Percentiles rank a stretch among this genome's conserved stretches.
These are phyloP conservation scores for Cynanchum wilfordii DNA, from an alignment of 257 asterid genomes.

Conservation along the genomic window DNA sequence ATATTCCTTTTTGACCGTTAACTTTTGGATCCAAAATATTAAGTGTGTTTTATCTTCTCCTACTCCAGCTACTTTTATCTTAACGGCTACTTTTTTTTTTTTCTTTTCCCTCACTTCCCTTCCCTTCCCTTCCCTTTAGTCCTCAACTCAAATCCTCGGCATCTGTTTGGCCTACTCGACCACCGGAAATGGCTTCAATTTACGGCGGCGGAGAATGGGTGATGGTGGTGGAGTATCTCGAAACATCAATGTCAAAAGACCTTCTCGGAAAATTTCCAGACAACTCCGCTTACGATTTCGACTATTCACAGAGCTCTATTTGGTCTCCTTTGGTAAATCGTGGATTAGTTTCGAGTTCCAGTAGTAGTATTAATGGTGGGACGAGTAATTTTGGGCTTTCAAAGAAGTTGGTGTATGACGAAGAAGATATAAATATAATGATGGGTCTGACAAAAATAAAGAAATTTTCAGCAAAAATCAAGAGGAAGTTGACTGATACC, in stretches of 20 bases:
- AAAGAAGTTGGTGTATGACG: conserved; percentile 34
- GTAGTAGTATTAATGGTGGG: background rate
- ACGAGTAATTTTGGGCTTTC: conserved; percentile 23
- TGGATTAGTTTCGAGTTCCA: conserved; percentile 14
- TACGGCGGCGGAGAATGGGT: conserved; percentile 22
- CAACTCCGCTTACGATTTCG: conserved; percentile 76
- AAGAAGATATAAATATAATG: background rate
- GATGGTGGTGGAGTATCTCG: conserved; percentile 72
- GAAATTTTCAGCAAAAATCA: conserved; percentile 41
- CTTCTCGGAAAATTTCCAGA: conserved; percentile 81
- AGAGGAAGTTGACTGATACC: conserved; percentile 44
- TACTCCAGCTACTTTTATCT: too few relatives aligned
- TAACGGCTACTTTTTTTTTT: conserved; percentile 18
- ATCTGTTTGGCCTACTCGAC: background rate
- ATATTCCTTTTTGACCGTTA: conserved; percentile 9
- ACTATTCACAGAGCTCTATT: conserved; percentile 85
- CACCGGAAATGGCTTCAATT: background rate
- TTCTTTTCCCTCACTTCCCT: too few relatives aligned
- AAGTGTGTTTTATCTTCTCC: background rate
- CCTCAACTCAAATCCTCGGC: background rate
- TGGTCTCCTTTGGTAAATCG: conserved; percentile 85
- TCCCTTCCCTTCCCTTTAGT: background rate
- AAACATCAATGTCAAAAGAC: conserved; percentile 61
- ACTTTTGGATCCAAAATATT: too few relatives aligned
- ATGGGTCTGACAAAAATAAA: conserved; percentile 22